Conservation (phyloP, 768 basidiomycete species). For the Boletus rubroflammeus region DNA sequence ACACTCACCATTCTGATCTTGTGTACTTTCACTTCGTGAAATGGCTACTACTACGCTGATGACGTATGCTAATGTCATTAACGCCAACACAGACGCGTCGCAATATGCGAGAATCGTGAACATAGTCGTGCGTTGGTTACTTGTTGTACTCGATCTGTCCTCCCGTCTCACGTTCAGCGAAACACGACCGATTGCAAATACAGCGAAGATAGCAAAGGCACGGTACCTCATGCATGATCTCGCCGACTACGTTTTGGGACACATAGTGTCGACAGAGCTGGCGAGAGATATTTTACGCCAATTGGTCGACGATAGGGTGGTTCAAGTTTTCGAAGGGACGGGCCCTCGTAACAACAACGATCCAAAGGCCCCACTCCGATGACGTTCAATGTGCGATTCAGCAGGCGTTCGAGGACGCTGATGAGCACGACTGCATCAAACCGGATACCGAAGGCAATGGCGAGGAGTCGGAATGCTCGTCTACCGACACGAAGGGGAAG, state of each 20-base stretch:
- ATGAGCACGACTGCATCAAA: not conserved
- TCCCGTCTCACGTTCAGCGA: not conserved
- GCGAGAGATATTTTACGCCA: not conserved
- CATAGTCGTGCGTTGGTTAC: not conserved
- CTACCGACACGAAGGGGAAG: not conserved
- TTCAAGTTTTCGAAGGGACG: not conserved
- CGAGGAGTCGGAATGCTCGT: too few relatives aligned
- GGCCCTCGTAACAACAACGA: too few relatives aligned
- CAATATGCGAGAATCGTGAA: not conserved
- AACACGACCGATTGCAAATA: not conserved
- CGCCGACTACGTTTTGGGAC: constrained; percentile 1
- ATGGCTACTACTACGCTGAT: not conserved
- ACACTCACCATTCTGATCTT: not conserved
- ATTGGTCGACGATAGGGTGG: not conserved
- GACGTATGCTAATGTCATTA: not conserved
- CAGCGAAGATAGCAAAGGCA: not conserved
- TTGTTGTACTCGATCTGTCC: not conserved
- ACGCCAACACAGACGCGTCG: not conserved
- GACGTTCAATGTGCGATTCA: not conserved
- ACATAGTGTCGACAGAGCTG: not conserved
- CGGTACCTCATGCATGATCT: not conserved
- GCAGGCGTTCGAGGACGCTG: constrained; percentile 5
- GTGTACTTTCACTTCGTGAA: not conserved
- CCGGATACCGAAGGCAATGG: not conserved
- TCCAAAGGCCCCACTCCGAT: not conserved